These are phyloP conservation scores for Schwanniomyces pseudopolymorphus DNA, from an alignment of 805 yeast genomes.

Conservation along the genomic window DNA sequence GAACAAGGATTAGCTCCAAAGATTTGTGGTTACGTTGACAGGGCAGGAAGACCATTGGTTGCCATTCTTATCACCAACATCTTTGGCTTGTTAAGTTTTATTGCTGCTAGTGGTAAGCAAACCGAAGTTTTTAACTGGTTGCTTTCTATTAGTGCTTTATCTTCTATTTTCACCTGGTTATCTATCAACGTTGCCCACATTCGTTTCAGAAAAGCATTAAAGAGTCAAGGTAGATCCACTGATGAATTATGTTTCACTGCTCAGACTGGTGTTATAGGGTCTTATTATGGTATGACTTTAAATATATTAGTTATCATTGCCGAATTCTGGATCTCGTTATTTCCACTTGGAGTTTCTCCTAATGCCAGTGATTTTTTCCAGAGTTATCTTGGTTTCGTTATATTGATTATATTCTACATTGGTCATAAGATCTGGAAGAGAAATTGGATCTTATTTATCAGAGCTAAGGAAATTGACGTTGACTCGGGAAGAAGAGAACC, in stretches of 20 bases:
- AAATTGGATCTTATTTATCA: conserved; percentile 36
- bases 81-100: conserved; percentile 59
- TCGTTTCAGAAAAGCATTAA: conserved; percentile 39
- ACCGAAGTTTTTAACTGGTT: conserved; percentile 39
- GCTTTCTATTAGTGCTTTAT: conserved; percentile 40
- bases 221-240: conserved; percentile 31
- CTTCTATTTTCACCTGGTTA: conserved; percentile 43
- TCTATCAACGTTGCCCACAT: conserved; percentile 40
- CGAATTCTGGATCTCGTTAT: conserved; percentile 43
- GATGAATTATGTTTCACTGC: conserved; percentile 36
- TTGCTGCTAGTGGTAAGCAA: conserved; percentile 44
- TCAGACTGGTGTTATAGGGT: conserved; percentile 38
- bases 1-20: conserved; percentile 65
- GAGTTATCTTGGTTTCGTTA: conserved; percentile 37
- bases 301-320: conserved; percentile 39
- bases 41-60: conserved; percentile 73
- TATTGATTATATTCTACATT: conserved; percentile 35
- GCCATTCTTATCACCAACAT: conserved; percentile 57
- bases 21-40: conserved; percentile 66
- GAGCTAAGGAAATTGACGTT: conserved; percentile 37
- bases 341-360: conserved; percentile 37
- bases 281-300: conserved; percentile 30
- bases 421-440: conserved; percentile 41
- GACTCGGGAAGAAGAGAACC: conserved; percentile 45
- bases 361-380: conserved; percentile 35